Base-by-base conservation (phyloP, 495 filamentous ascomycete genomes). In the Penicillium herquei region DNA sequence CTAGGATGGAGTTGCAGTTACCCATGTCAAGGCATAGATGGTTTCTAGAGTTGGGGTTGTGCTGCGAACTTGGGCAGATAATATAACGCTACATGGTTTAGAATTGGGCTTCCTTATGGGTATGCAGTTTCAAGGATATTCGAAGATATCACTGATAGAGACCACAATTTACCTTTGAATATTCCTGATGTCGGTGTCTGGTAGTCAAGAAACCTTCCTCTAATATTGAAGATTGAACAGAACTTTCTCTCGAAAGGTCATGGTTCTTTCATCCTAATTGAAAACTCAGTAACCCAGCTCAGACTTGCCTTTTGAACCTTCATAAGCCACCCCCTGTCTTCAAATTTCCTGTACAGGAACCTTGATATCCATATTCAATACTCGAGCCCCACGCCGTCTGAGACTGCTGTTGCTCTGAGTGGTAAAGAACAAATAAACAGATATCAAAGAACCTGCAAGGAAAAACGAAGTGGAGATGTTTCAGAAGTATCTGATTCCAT, bases 401-500 rank as follows among this genome's bases (percentile, higher is more conserved):
- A 30, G 52, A 69, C 59, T 66, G 70, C 69, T 64, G 67, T 68
- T 73, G 64, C 65, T 61, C 45, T 54, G 43, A 35, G 34, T 10
- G 18, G 37, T 7, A 37, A 8, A 9, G 31, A 16, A 30, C 46
- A 39, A n/a, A 37, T 9, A 12, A 5, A 9, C n/a, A 43, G 40
- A 14, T 14, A 37, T 10, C 37, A 53, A 51, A 53, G 48, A 43
- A 37, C 43, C 18, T 37, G 33, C n/a, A 16, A 49, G 14, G 37
- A 9, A 6, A 14, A 11, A 35, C 26, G 55, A 30, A 16, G 30
- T 47, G 39, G 2, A 41, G 59, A 42, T 62, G 63, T 70, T 66
- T 80, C 77, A 62, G 73, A 77, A 80, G 77, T 80, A 80, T 80
- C 77, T 80, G 74, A 66, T 73, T 71, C 68, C 52, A 61, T 56